phyloP scores from a whole-genome alignment of 768 basidiomycete genomes.

The Suillus variegatus region DNA sequence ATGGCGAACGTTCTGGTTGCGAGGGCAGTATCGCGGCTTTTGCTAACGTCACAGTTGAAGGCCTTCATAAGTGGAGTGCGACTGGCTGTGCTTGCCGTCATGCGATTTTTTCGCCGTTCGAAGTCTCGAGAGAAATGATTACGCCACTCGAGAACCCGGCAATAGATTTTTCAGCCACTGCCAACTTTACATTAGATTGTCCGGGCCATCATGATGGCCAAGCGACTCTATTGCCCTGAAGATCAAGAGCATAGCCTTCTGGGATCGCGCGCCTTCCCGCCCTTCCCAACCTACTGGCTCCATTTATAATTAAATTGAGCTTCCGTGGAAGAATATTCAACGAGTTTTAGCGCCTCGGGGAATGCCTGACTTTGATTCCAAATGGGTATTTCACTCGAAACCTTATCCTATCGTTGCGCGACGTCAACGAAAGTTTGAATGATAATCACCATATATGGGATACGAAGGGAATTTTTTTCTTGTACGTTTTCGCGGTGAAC shows the following conservation, averaged over 20 bases:
- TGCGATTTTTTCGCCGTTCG: not conserved
- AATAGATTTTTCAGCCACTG: not conserved
- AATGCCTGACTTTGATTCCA: slow-evolving; percentile 10
- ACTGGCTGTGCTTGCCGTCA: slow-evolving; percentile 1
- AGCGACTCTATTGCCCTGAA: slow-evolving; percentile 12
- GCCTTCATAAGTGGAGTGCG: not conserved
- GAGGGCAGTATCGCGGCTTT: not conserved
- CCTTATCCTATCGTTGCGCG: slow-evolving; percentile 13
- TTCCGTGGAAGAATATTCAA: slow-evolving; percentile 7
- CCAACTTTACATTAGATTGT: not conserved
- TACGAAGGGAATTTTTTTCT: slow-evolving; percentile 13
- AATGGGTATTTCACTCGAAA: slow-evolving; percentile 11
- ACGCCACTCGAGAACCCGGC: not conserved
- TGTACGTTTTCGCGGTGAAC: slow-evolving; percentile 14
- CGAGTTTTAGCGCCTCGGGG: not conserved
- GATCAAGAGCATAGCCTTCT: slow-evolving; percentile 19
- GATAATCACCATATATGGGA: slow-evolving; percentile 15
- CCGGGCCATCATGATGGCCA: slow-evolving; percentile 5
- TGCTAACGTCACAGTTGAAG: slow-evolving; percentile 3
- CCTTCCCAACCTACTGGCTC: slow-evolving; percentile 9
- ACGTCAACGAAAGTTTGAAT: slow-evolving; percentile 28
- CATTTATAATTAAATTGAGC: slow-evolving; percentile 8
- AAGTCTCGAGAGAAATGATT: not conserved
- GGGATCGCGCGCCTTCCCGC: slow-evolving; percentile 23
- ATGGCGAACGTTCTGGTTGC: not conserved